Evolutionary conservation across 345 rosid species (phyloP), one percentile per base, ranked within the genome.

Genomic region (Salix koriyanagi): DNA sequence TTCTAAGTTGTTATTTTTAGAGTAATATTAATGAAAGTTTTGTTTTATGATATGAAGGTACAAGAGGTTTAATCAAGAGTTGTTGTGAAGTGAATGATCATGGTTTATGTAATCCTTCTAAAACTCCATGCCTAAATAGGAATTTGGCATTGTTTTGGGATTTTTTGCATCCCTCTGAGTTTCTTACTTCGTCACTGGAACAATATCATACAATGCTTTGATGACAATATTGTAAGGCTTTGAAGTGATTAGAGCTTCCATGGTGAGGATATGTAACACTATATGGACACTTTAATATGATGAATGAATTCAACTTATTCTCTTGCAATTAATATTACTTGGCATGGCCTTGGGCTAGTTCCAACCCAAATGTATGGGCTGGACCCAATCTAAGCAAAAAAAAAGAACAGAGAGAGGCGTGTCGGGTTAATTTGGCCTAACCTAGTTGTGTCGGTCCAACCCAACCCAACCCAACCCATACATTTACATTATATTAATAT

Each of bases 81-180:
- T 80, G 79, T 48, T 80, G 83, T 48, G 3, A 26, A 6, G 50
- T 71, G 18, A 70, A 65, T 16, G 68, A 28, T 4, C 9, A 48
- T 9, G 79, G 79, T 1, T 28, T 69, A 7, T 80, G 83, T 34
- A 56, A 48, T 1, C 44, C 56, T 14, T n/a, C 16, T 6, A 5
- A 37, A 52, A 7, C 3, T 25, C 68, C 69, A 21, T 80, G 83
- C 61, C 1, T 0, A 2, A 50, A 9, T 5, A 75, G 79, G 42
- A 3, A 14, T 7, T 36, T 65, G 28, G 1, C 34, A 0, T 10
- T 62, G 16, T 80, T 75, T 32, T 80, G 72, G 79, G 83, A 80
- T 52, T 46, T 68, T 15, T 75, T 80, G 10, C 83, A 80, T 70
- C 76, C 76, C 0, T 65, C 73, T 18, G 64, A 80, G 56, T 13